Evolutionary conservation across 1,284 basidiomycete genomes (phyloP), one percentile per base, ranked within the genome.

Genomic region (Apiotrichum laibachii): DNA sequence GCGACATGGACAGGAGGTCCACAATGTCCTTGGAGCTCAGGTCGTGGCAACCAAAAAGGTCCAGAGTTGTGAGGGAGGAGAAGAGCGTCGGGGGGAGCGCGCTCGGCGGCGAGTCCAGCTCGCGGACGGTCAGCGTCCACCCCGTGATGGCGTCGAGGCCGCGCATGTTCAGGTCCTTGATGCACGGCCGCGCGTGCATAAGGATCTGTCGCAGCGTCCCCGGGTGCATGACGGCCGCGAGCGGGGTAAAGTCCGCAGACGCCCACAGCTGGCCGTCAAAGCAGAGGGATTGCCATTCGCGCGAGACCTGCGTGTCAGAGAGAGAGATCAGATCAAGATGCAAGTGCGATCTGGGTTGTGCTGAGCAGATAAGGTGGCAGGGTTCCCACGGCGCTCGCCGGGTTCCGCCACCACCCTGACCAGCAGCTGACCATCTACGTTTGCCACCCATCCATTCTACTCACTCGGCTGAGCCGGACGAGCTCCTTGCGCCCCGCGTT

Each of bases 241-340:
- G 87, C 5, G 83, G 77, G 10, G 76, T 81, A 42, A 89, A 80
- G 70, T 88, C 82, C 42, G 90, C 76, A 51, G 82, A 67, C 33
- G 80, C 72, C 92, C 93, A 96, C 18, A 95, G 82, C 72, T 92
- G 88, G 10, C 92, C 92, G 72, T 96, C 93, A 64, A 88, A 86
- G 48, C 88, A 86, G 35, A 94, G 84, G 8, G 80, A 72, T 54
- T 84, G 85, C 92, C 92, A 97, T 5, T 81, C 72, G 71, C 85
- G 88, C 19, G 88, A 94, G 1, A 96, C 90, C 89, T 94, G 72
- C 42, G 60, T n/a, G 58, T 47, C 15, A n/a, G 48, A 40, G 31
- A 40, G 46, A 15, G 16, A 47, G 13, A 26, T 47, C 11, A 26
- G 31, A 22, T 12, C 31, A n/a, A 35, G 40, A 37, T 31, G 13